A percentile compares a stretch with the other conserved stretches of the same genome.
phyloP scores from a whole-genome alignment of 805 yeast species.

The Starmerella potacharoeniae region DNA sequence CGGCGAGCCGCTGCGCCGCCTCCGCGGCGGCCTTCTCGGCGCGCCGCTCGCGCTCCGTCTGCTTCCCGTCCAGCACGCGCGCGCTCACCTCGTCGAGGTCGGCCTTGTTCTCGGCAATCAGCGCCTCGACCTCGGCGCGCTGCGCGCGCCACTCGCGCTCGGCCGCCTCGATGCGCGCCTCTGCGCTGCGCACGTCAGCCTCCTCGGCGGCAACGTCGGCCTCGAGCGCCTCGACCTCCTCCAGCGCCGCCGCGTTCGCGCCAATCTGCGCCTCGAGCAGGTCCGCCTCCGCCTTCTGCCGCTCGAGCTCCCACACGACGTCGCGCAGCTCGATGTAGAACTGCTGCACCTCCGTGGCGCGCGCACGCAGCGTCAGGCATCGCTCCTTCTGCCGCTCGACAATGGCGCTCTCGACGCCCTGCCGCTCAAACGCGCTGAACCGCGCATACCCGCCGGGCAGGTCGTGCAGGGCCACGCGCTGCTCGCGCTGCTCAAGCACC shows the following conservation, averaged over 20 bases:
- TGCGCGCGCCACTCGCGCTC: not conserved
- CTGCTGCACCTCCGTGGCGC: not conserved
- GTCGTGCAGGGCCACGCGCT: not conserved
- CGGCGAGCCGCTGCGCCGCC: not conserved
- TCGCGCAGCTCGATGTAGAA: not conserved
- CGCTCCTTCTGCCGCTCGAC: conserved; percentile 3
- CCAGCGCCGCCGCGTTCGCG: not conserved
- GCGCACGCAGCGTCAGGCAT: not conserved
- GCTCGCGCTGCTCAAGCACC: not conserved
- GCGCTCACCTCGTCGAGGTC: not conserved
- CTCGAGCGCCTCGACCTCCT: not conserved
- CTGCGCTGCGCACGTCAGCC: not conserved
- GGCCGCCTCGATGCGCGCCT: not conserved
- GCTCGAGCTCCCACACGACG: not conserved
- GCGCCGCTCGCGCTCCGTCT: not conserved
- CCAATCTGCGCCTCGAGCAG: not conserved
- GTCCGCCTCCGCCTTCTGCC: not conserved
- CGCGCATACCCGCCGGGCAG: not conserved
- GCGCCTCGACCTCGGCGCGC: not conserved
- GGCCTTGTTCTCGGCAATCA: conserved; percentile 1
- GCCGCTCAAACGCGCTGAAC: not conserved
- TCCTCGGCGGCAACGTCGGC: not conserved
- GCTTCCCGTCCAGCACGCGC: not conserved
- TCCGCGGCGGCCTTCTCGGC: not conserved
- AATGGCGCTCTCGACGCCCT: conserved; percentile 1